Evolutionary conservation across 345 rosid species (phyloP).

Genomic region (Linum usitatissimum): DNA sequence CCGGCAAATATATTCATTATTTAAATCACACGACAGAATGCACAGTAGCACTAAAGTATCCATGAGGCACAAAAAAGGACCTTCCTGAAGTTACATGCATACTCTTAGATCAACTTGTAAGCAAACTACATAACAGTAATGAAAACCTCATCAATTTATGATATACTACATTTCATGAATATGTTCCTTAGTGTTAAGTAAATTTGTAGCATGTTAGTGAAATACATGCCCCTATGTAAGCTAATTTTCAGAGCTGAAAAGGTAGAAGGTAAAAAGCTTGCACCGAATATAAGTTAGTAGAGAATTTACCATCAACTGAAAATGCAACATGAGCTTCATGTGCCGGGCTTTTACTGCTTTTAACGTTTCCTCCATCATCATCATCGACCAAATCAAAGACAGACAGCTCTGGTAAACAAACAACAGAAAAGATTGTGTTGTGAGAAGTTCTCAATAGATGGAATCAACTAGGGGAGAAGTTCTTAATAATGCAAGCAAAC

Average conservation of each 20-base stretch:
- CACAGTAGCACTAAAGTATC: no score
- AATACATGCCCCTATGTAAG: no score
- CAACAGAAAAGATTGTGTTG: conserved; percentile 2
- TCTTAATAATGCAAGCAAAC: conserved; percentile 8
- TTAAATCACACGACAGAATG: no score
- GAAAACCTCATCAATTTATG: not conserved
- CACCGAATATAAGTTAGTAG: not conserved
- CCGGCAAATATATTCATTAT: no score
- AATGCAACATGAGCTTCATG: conserved; percentile 71
- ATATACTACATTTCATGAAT: no score
- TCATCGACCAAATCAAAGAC: conserved; percentile 69
- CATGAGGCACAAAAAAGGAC: no score
- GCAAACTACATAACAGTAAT: no score
- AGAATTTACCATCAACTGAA: conserved; percentile 62
- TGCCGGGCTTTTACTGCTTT: conserved; percentile 25
- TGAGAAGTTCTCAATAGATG: not conserved
- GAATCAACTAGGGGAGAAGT: conserved; percentile 14
- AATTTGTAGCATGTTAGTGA: not conserved
- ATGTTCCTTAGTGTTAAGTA: not conserved
- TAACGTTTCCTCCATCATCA: conserved; percentile 30
- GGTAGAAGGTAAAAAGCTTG: not conserved
- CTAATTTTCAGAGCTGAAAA: not conserved
- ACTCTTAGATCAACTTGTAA: no score
- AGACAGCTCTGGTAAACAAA: conserved; percentile 40
- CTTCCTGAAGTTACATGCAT: no score